phyloP scores from a whole-genome alignment of 2,329 filamentous ascomycete species.

The Colletotrichum lini region DNA sequence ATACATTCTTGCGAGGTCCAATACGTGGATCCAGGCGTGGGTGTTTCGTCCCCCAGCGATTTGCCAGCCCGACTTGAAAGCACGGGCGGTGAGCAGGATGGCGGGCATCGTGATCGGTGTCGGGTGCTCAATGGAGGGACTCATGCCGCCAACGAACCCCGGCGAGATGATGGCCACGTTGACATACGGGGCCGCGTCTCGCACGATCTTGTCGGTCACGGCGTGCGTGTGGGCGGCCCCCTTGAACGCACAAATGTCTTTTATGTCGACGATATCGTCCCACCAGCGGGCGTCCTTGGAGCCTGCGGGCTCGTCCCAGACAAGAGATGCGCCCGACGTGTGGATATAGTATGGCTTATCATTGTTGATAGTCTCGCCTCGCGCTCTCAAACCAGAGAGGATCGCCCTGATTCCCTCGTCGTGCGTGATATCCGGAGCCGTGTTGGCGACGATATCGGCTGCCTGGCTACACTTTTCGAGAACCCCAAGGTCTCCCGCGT shows the following conservation, averaged over 20 bases:
- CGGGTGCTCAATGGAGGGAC: constrained; percentile 41
- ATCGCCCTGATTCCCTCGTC: too few relatives aligned
- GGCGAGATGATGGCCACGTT: constrained; percentile 38
- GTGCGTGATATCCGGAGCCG: too few relatives aligned
- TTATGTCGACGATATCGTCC: constrained; percentile 28
- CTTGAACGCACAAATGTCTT: constrained; percentile 19
- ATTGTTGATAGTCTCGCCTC: too few relatives aligned
- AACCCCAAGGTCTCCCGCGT: too few relatives aligned
- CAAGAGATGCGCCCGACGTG: constrained; percentile 22
- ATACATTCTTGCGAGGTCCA: constrained; percentile 22
- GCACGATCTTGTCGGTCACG: too few relatives aligned
- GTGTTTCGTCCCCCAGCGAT: background rate
- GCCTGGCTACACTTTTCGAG: too few relatives aligned
- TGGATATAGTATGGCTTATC: too few relatives aligned
- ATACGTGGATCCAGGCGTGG: constrained; percentile 30
- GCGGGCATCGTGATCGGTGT: constrained; percentile 42
- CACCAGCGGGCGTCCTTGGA: constrained; percentile 32
- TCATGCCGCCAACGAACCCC: constrained; percentile 44
- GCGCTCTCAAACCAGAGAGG: too few relatives aligned
- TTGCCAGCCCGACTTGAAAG: constrained; percentile 33
- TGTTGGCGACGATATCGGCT: too few relatives aligned
- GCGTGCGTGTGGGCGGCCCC: too few relatives aligned
- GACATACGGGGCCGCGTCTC: background rate
- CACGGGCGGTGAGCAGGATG: constrained; percentile 30
- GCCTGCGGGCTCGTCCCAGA: constrained; percentile 33